Base-by-base conservation (phyloP, 306 rosid genomes). In the Hippophae gyantsensis region DNA sequence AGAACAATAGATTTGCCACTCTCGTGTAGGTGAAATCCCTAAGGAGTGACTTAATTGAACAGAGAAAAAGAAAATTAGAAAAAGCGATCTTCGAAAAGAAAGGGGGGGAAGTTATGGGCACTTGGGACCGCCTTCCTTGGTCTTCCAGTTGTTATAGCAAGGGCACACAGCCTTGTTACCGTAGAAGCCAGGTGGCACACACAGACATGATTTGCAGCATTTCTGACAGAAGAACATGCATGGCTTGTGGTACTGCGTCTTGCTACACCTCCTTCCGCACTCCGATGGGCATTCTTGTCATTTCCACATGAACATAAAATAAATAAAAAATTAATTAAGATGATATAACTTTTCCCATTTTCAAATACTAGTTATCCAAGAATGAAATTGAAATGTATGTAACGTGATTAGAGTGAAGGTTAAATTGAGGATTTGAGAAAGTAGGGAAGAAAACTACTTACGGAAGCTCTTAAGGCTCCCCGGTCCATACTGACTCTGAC, bases 111-210 rank as follows among this genome's bases (percentile, higher is more conserved):
- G 7, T 77, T 44, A 86, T 64, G 97, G 97, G 87, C 97, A 89
- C 43, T 89, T 89, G 40, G 92, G 97, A 12, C 97, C 90, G 71
- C 97, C 97, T 70, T 66, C 61, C 69, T 89, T 70, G 79, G 97
- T 89, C 85, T 89, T 89, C 97, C 97, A 89, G 76, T 83, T 89
- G 76, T 86, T 86, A 85, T 89, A 89, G 78, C 97, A 89, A 66
- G 97, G 95, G 81, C 97, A 89, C 32, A 79, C 79, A 4, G 78
- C 92, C 69, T 89, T 89, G 40, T 89, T 86, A 56, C 97, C 97
- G 70, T 89, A 89, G 61, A 70, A 89, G 62, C 97, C 97, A 6
- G 97, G 97, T 0, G 97, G 97, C 25, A 89, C 95, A 48, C 97
- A 89, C 5, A 86, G 72, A 72, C 97, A 89, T 66, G 81, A 81